Conservation (phyloP, 106 monocot genomes). For the Cymbidium sinense region DNA sequence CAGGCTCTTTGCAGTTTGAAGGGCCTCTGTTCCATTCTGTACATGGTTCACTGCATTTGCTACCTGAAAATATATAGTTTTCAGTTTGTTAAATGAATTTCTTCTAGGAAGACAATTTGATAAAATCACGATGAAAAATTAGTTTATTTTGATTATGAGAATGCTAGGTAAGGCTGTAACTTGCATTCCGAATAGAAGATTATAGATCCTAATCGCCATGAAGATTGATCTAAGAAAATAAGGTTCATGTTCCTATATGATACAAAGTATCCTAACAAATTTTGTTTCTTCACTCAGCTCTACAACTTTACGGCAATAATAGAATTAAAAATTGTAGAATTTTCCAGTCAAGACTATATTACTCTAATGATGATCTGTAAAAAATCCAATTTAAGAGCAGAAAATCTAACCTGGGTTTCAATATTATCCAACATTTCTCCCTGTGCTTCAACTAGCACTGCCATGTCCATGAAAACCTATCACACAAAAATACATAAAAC, state of each 20-base stretch:
- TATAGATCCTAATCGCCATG: too few species aligned
- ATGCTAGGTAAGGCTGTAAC: too few species aligned
- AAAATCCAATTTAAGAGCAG: background rate
- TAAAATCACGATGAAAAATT: background rate
- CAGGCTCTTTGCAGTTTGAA: constrained; percentile 34
- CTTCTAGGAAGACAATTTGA: background rate
- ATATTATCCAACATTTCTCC: constrained; percentile 11
- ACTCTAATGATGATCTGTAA: too few species aligned
- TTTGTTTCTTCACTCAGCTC: too few species aligned
- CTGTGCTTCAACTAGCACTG: constrained; percentile 12
- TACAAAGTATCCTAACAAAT: too few species aligned
- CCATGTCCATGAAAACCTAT: constrained; percentile 12
- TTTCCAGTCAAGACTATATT: too few species aligned
- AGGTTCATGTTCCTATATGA: too few species aligned
- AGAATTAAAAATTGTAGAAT: too few species aligned
- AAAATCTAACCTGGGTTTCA: constrained; percentile 9
- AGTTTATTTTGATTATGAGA: too few species aligned
- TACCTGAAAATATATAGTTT: constrained; percentile 6
- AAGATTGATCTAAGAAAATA: too few species aligned
- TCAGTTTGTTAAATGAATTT: background rate
- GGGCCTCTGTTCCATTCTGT: constrained; percentile 34
- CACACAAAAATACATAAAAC: background rate
- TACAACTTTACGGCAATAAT: too few species aligned
- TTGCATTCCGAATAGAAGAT: too few species aligned
- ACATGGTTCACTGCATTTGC: constrained; percentile 49